Base-by-base conservation (phyloP, 2,329 filamentous ascomycete species). In the Phoma sp. region DNA sequence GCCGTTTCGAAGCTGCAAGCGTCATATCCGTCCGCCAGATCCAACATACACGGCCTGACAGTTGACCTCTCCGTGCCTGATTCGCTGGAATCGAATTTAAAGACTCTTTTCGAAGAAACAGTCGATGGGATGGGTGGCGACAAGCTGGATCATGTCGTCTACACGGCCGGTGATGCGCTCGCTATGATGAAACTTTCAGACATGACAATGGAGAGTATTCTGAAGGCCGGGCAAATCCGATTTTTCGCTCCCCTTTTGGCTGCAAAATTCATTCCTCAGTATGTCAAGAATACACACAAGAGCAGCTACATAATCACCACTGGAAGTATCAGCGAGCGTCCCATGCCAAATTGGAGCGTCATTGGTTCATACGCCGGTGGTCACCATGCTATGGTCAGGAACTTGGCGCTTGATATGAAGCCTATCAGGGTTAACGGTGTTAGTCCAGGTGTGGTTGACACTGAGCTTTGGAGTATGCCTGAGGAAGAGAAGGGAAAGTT, bases 341-440 rank as follows among this genome's bases (percentile, higher is more conserved):
- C 86, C 0, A 69, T 76, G 1, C 76, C 79, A 1, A 76, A 80
- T 22, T 86, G 82, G 82, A 72, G 74, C 4, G 72, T 85, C 18
- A 59, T 84, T 1, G 76, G 77, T 0, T 72, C 74, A 2, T 82
- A 79, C 47, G 79, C 78, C 0, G 79, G 81, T 0, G 85, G 80
- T 0, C 58, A 84, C 6, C 77, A 84, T 44, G 79, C 80, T 3
- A 77, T 88, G 67, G 77, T 78, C 2, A 77, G 82, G 2, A 80
- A 78, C 3, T 72, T 90, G 30, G 87, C 87, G 2, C 63, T 89
- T 29, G 86, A 89, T 62, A 65, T 90, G 50, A 80, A 79, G 58
- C 87, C 87, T 0, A 71, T 89, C 7, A 75, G 88, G 2, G 86
- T 89, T 24, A 90, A 90, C 65, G 66, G 81, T 0, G 83, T 89